Evolutionary conservation across 2,329 filamentous ascomycete species (phyloP), one percentile per base, ranked within the genome.

Genomic region (Grosmannia clavigera): DNA sequence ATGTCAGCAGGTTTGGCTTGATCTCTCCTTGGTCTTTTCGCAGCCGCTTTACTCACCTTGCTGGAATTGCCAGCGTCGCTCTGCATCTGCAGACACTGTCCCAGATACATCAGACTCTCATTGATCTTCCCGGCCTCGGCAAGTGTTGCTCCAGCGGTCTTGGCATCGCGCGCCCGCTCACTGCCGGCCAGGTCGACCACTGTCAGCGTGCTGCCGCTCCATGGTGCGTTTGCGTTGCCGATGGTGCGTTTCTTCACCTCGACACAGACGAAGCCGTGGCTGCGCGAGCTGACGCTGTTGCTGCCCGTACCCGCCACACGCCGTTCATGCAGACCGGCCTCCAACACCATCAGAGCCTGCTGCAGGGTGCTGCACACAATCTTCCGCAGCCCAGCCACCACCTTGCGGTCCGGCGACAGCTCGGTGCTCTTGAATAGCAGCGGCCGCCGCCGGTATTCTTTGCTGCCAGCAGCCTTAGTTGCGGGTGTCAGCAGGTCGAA

Each of bases 91-190:
- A 99, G 81, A 70, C 94, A 99, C 69, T 97, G 94, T 0, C 94
- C 94, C 1, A 99, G 81, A 70, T 96, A 97, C 94, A 99, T 99
- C 69, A 99, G 76, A 69, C 90, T 95, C 72, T 96, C 92, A 69
- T 99, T 99, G 71, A 99, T 99, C 75, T 97, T 97, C 58, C 94
- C 94, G 43, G 92, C 94, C 75, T 99, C 94, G 0, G 88, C 92
- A 16, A 99, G 81, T 0, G 92, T 96, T 4, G 90, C 86, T 14
- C 94, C 94, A 0, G 91, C 88, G 0, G 94, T 97, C 78, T 96
- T 96, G 31, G 94, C 92, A 64, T 94, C 91, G 62, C 92, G 82
- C 19, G 92, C 92, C 62, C 94, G 85, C 73, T 99, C 94, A 63
- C 94, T 97, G 16, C 92, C 92, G 22, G 92, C 92, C 58, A 97